Evolutionary conservation across 192 early-diverging fungal species (phyloP).

Genomic region (Coemansia guatemalensis): DNA sequence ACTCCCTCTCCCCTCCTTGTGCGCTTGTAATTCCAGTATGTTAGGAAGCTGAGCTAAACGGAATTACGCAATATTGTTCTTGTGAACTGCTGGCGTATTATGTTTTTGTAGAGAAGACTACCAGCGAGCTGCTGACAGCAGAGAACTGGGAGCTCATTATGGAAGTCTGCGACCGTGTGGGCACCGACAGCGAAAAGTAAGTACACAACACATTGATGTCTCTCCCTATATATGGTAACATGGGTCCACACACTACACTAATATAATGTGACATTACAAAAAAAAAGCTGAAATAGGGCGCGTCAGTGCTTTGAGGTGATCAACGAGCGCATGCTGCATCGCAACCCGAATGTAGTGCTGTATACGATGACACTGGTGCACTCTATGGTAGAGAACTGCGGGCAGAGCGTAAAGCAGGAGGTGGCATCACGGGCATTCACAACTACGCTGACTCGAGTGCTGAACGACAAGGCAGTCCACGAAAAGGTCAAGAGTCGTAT

Average conservation of each 20-base stretch:
- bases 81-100: too few relatives aligned
- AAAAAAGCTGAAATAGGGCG: conserved; percentile 45
- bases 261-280: neutral
- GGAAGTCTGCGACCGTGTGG: conserved; percentile 70
- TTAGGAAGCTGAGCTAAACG: too few relatives aligned
- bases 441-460: conserved; percentile 68
- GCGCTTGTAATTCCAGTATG: too few relatives aligned
- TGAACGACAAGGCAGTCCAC: conserved; percentile 76
- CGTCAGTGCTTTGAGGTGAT: conserved; percentile 68
- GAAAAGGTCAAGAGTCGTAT: conserved; percentile 77
- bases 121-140: conserved; percentile 85
- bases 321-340: conserved; percentile 68
- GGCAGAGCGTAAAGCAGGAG: conserved; percentile 72
- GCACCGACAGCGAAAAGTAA: conserved; percentile 42
- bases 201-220: neutral
- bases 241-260: neutral
- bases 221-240: too few relatives aligned
- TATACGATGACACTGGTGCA: conserved; percentile 77
- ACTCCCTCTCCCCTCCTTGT: too few relatives aligned
- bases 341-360: conserved; percentile 82
- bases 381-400: conserved; percentile 90
- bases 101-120: conserved; percentile 66
- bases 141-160: conserved; percentile 93
- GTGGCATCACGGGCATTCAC: conserved; percentile 87
- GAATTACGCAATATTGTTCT: too few relatives aligned